phyloP scores from a whole-genome alignment of 2,329 filamentous ascomycete species.

The Beauveria sp. region DNA sequence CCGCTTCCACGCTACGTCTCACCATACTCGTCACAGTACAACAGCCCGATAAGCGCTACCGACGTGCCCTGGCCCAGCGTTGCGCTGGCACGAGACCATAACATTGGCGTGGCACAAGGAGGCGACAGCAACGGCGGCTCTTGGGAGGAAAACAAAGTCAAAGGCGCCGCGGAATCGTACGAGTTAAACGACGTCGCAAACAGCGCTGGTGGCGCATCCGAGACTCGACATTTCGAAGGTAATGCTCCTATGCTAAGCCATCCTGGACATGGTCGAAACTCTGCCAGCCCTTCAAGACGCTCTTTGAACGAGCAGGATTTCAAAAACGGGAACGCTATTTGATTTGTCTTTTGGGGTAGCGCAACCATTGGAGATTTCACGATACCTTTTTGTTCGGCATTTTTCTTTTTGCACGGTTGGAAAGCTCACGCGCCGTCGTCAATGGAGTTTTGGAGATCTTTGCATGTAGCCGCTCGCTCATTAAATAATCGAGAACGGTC shows the following conservation, averaged over 20 bases:
- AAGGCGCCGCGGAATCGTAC: slow-evolving; percentile 34
- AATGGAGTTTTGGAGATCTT: not conserved
- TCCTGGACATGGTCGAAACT: slow-evolving; percentile 37
- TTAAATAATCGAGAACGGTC: not conserved
- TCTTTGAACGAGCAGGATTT: slow-evolving; percentile 12
- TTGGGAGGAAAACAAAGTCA: slow-evolving; percentile 33
- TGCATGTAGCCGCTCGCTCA: not conserved
- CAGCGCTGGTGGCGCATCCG: slow-evolving; percentile 19
- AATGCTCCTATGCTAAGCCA: slow-evolving; percentile 38
- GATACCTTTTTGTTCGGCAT: not conserved
- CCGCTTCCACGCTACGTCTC: slow-evolving; percentile 44
- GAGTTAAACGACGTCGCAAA: slow-evolving; percentile 41
- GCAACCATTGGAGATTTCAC: not conserved
- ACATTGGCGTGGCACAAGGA: slow-evolving; percentile 38
- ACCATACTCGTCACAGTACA: slow-evolving; percentile 53
- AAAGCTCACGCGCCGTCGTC: not conserved
- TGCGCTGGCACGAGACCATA: slow-evolving; percentile 20
- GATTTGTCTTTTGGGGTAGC: not conserved
- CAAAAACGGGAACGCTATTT: slow-evolving; percentile 8
- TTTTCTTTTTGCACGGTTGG: not conserved
- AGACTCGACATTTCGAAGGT: not conserved
- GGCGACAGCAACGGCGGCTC: slow-evolving; percentile 18
- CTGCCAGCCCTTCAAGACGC: slow-evolving; percentile 18
- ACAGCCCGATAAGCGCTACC: slow-evolving; percentile 44
- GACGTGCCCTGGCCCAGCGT: slow-evolving; percentile 33